Evolutionary conservation across 2,329 filamentous ascomycete genomes (phyloP).

Genomic region (Alternaria sp.): DNA sequence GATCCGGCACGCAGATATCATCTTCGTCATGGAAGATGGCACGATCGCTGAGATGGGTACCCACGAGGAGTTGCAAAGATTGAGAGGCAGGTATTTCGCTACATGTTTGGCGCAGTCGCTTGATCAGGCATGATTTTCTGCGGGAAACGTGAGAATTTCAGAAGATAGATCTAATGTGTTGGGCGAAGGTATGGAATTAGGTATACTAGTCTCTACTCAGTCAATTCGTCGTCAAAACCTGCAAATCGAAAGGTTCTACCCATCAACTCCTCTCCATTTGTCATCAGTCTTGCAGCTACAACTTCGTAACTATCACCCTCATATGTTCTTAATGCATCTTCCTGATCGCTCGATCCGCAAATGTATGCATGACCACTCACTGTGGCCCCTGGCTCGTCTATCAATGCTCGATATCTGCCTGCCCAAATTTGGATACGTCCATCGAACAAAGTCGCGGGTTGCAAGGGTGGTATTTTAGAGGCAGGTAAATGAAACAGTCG

Average conservation of each 20-base stretch:
- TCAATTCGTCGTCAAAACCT: not conserved
- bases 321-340: not conserved
- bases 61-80: constrained; percentile 40
- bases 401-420: not conserved
- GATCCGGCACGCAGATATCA: constrained; percentile 48
- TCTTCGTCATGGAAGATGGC: constrained; percentile 52
- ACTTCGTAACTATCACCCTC: not conserved
- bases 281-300: not conserved
- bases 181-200: not conserved
- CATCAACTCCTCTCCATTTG: not conserved
- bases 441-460: not conserved
- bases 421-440: not conserved
- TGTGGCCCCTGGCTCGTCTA: not conserved
- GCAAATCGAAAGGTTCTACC: not conserved
- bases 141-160: not conserved
- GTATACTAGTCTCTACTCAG: not conserved
- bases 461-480: not conserved
- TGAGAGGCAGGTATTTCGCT: constrained; percentile 1
- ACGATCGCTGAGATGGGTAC: constrained; percentile 50
- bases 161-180: not conserved
- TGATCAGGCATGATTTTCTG: not conserved
- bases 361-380: not conserved
- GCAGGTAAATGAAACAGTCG: not conserved
- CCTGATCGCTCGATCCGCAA: not conserved
- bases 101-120: constrained; percentile 3